Evolutionary conservation across 495 filamentous ascomycete genomes (phyloP), one percentile per base, ranked within the genome.

Genomic region (Daldinia concentrica): DNA sequence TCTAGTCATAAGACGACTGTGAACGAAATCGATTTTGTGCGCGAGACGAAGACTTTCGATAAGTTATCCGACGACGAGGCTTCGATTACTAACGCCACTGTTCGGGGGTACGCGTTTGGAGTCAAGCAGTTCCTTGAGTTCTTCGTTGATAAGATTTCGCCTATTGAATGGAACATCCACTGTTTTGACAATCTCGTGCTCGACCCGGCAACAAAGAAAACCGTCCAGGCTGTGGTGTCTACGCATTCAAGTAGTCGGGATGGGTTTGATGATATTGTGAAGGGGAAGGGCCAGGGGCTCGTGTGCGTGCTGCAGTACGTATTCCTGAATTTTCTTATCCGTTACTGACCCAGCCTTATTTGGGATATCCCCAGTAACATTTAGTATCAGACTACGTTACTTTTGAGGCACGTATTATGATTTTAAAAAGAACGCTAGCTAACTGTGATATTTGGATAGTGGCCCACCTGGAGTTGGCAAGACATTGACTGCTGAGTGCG

Each of bases 131-230:
- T 81, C 51, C 57, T 82, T 5, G 71, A 80, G 69, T 78, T 82
- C 45, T 76, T 72, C 29, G 71, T 78, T 8, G 74, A 81, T 37
- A 56, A 76, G 0, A 34, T 82, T 7, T 6, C 34, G 1, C 69
- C 77, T 6, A 73, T 81, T 15, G 58, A 76, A 54, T 79, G 76
- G 76, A 76, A 80, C 62, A 54, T 64, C 0, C 29, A 41, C 15
- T 79, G 77, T 34, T 91, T 91, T 62, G 83, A 87, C 6, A 78
- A 82, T 0, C 76, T 92, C 0, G 86, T 90, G 7, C 78, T 91
- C 2, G 81, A 87, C 1, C 41, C 74, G 4, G 74, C 76, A 6
- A 80, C 83, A 56, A 89, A 88, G 73, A 80, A 84, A 37, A 81
- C 88, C 1, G 79, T 90, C 12, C 77, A 81, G 67, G 82, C 86